Evolutionary conservation across 768 basidiomycete species (phyloP), one percentile per base, ranked within the genome.

Genomic region (Tephrocybe rancida): DNA sequence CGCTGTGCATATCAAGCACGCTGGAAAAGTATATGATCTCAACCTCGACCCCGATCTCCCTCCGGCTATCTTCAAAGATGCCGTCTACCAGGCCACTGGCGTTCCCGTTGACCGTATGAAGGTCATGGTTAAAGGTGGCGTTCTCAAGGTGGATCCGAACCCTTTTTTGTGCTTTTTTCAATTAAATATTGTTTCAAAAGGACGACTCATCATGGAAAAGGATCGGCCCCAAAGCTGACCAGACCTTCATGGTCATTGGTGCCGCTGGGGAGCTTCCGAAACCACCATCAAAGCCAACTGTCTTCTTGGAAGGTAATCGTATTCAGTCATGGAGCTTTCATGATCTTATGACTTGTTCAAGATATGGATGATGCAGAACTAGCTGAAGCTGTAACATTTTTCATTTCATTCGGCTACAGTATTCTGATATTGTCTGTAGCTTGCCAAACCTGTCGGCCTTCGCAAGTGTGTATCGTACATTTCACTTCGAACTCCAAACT

Each of bases 71-170:
- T 95, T 98, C 81, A 98, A 97, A 69, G 84, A 92, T 56, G 77
- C 84, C 4, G 77, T 98, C 29, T 90, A 90, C 64, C 80, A 87
- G 38, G 73, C 78, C 42, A 98, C 95, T 0, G 94, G 93, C 7
- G 88, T 98, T 2, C 94, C 92, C 3, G 70, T 84, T 30, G 93
- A 96, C 65, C 81, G 95, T 44, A 95, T 97, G 92, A 99, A 98
- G 73, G 88, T 98, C 59, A 95, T 97, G 90, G 81, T 95, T 67
- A 98, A 97, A 67, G 90, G 90, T 49, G 90, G 89, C 32, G 79
- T 93, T 50, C 81, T 97, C 63, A 96, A 95, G 83, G 93, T 91
- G 63, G 49, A 76, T 72, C 6, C 9, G 16, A 39, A 30, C 21
- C 29, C 44, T 32, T 43, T 34, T 48, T 25, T 18, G 14, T 32